These are phyloP conservation scores for Populus tremula DNA, from an alignment of 345 rosid species.

Conservation along the genomic window DNA sequence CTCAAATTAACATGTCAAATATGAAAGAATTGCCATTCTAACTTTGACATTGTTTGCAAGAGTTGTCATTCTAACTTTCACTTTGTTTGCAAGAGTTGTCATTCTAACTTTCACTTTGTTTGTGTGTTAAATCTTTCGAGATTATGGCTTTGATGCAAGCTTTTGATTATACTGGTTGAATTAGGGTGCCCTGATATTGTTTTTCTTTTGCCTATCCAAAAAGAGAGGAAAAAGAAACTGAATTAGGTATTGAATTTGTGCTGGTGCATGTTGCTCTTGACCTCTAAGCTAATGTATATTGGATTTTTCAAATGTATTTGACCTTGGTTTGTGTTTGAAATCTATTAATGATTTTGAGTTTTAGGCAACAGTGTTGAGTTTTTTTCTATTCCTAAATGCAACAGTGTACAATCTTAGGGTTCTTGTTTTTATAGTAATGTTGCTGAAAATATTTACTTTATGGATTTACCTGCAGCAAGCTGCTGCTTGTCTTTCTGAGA, in stretches of 20 bases:
- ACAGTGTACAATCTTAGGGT: background rate
- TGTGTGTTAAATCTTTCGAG: background rate
- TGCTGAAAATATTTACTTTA: constrained; percentile 4
- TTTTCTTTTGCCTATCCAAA: background rate
- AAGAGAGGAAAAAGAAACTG: background rate
- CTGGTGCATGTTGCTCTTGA: background rate
- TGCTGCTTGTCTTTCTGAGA: constrained; percentile 70
- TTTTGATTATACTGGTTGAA: background rate
- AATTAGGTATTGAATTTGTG: background rate
- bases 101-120: background rate
- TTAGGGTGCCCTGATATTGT: background rate
- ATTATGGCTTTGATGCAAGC: background rate
- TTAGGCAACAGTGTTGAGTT: background rate
- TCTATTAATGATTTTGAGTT: background rate
- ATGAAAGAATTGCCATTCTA: too few species aligned
- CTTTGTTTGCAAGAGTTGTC: background rate
- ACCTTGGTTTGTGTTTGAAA: background rate
- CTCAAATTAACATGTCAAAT: background rate
- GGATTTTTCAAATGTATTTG: background rate
- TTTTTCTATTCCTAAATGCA: background rate
- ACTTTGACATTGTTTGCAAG: background rate
- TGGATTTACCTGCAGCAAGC: constrained; percentile 69
- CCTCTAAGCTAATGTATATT: background rate
- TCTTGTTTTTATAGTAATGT: constrained; percentile 4
- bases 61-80: background rate